Base-by-base conservation (phyloP, 176 grass and related monocot species). In the Melocanna baccifera region DNA sequence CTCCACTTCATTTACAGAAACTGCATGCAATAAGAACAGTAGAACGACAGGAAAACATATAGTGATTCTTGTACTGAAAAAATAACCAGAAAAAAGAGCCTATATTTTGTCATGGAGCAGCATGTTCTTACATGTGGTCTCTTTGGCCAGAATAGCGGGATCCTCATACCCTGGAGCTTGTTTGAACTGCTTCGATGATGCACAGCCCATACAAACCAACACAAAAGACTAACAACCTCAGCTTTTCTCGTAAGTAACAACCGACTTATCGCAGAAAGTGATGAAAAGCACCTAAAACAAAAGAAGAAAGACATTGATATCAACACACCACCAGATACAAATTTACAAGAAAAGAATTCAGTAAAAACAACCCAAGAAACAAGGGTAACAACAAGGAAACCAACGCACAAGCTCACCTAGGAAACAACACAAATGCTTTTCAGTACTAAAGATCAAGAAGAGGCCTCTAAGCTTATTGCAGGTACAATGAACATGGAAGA, bases 1-100 rank as follows among this genome's bases (percentile, higher is more conserved):
- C 69, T 94, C 92, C 63, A 97, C 94, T 82, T 97, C 94, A 37
- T 83, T 94, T 28, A 87, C 36, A 43, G 92, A 90, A 85, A 94
- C 92, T 97, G 83, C 37, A 46, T 84, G 77, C 59, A 51, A 46
- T 2, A 84, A 43, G 59, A 19, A 63, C 11, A n/a, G 26, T 52
- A 64, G 25, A 83, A 70, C 73, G 19, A 0, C 48, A 29, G 14
- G 32, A 30, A 43, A 88, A 37, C n/a, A 45, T n/a, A 59, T 25
- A 62, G 34, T 23, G 20, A 26, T n/a, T 83, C n/a, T 25, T 78
- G 29, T 30, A 51, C 76, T 50, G 30, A 66, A 39, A 12, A 78
- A 71, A 65, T 39, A 25, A 34, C 19, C 34, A 23, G 2, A 53
- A 48, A 61, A 57, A 36, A 19, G 4, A 65, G 43, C 50, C 19